phyloP scores from a whole-genome alignment of 169 alveolate genomes.

The Cryptosporidium muris region DNA sequence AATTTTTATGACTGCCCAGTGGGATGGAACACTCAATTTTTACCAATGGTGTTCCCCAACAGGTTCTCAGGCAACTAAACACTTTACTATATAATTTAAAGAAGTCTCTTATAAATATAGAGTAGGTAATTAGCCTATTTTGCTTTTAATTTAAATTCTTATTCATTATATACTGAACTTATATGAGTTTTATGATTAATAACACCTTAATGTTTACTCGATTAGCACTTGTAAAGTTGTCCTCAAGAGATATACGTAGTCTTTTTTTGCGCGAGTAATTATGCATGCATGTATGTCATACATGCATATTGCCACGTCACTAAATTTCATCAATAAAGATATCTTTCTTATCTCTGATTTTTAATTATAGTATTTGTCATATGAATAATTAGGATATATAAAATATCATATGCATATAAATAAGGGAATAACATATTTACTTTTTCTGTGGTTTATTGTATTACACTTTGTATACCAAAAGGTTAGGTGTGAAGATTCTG shows the following conservation, averaged over 20 bases:
- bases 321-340: background rate
- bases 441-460: too few species aligned
- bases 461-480: too few species aligned
- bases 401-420: background rate
- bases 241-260: too few species aligned
- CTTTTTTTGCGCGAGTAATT: too few species aligned
- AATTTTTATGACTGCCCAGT: slow-evolving; percentile 64
- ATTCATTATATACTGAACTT: background rate
- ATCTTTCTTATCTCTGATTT: too few species aligned
- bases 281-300: slow-evolving; percentile 7
- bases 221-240: too few species aligned
- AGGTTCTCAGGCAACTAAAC: background rate
- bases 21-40: slow-evolving; percentile 69
- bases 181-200: background rate
- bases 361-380: too few species aligned
- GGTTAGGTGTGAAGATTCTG: background rate
- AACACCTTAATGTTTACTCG: too few species aligned
- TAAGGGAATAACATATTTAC: background rate
- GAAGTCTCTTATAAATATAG: slow-evolving; percentile 25
- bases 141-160: background rate
- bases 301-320: slow-evolving; percentile 45
- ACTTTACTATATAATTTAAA: background rate
- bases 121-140: background rate
- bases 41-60: slow-evolving; percentile 70
- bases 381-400: too few species aligned